Percentiles rank a stretch among this genome's conserved stretches.
These are phyloP conservation scores for Termitomyces sp. DNA, from an alignment of 768 basidiomycete species.

Conservation along the genomic window DNA sequence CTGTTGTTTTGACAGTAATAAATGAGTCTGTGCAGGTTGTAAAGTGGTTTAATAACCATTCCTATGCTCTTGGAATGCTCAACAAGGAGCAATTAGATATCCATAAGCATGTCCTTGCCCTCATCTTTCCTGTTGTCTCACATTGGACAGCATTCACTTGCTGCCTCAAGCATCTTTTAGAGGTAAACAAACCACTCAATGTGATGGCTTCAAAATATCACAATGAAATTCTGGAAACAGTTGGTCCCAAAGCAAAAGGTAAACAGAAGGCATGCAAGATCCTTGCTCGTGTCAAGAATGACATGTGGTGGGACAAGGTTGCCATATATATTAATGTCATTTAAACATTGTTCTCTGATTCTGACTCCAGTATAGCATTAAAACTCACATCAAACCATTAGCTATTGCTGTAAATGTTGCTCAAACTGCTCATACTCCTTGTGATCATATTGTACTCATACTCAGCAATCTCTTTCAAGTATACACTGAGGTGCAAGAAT, in stretches of 20 bases:
- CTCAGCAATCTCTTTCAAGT: conserved; percentile 4
- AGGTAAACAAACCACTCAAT: not conserved
- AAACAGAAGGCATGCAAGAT: not conserved
- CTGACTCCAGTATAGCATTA: not conserved
- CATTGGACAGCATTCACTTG: not conserved
- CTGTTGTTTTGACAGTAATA: not conserved
- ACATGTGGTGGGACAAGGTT: not conserved
- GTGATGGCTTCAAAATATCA: not conserved
- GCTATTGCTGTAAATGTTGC: conserved; percentile 7
- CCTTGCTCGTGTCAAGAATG: not conserved
- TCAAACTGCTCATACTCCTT: not conserved
- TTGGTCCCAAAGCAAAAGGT: not conserved
- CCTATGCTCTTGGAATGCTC: conserved; percentile 1
- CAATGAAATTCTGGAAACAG: not conserved
- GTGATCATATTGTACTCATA: conserved; percentile 2
- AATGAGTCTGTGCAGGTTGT: conserved; percentile 1
- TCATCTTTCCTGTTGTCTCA: conserved; percentile 1
- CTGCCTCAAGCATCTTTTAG: not conserved
- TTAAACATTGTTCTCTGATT: not conserved
- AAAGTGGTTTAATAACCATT: conserved; percentile 11
- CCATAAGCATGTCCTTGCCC: not conserved
- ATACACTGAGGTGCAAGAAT: not conserved
- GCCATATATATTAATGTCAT: not conserved
- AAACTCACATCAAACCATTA: not conserved
- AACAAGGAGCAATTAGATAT: not conserved